Evolutionary conservation across 768 basidiomycete species (phyloP), one percentile per base, ranked within the genome.

Genomic region (Chiua virens): DNA sequence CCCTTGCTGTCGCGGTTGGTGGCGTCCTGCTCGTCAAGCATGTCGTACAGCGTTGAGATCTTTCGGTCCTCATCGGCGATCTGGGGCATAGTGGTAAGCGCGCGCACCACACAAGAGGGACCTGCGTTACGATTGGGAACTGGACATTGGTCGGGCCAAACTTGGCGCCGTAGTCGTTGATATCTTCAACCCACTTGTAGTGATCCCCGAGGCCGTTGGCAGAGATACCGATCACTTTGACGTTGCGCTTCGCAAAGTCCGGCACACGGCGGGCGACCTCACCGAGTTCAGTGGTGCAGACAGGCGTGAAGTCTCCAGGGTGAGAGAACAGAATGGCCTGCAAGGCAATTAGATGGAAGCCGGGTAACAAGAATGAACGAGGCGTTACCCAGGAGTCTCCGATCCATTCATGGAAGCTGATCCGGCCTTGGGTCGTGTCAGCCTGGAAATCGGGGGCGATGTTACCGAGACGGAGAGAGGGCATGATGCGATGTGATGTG

Each of bases 281-380:
- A 45, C 92, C 94, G 34, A 98, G 87, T 75, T 98, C 97, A 48
- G 97, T 99, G 42, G 97, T 95, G 80, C 91, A 94, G 46, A 95
- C 87, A 43, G 89, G 89, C n/a, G 89, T 90, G 66, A 92, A 92
- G 66, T 92, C 88, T 39, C 88, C 94, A 1, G 93, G 93, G 71
- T 97, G 94, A 27, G 93, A 96, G 82, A 98, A 98, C 50, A 98
- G 79, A 67, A 93, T 73, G 44, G 79, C 88, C 90, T 91, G 51
- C n/a, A 28, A 22, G 25, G 27, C n/a, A 7, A 35, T 36, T 48
- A 55, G 41, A 22, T 34, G 46, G 6, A 15, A 13, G 32, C 32
- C 14, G n/a, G 21, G 22, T 22, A 1, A n/a, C 25, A 23, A 35
- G 42, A n/a, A 58, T n/a, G 41, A 23, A 25, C 1, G 15, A 35